Conservation (phyloP, 2,329 filamentous ascomycete genomes). For the Aspergillus puulaauensis region DNA sequence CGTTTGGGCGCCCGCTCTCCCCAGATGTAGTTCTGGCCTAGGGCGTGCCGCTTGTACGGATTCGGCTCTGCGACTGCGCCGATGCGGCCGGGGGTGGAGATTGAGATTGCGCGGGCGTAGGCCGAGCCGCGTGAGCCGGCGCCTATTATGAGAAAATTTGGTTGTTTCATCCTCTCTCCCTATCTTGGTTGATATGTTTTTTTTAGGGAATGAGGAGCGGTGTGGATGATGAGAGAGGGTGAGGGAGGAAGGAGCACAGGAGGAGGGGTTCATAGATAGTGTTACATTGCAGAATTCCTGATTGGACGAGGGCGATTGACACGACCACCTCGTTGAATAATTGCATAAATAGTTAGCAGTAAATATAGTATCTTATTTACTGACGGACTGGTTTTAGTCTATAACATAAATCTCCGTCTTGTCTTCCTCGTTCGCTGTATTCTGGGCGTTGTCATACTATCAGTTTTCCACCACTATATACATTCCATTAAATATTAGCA, state of each 20-base stretch:
- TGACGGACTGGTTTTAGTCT: too few relatives aligned
- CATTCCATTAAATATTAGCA: too few relatives aligned
- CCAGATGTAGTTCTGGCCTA: slow-evolving; percentile 76
- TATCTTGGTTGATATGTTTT: not conserved
- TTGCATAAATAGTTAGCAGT: not conserved
- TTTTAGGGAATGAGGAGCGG: not conserved
- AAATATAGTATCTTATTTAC: too few relatives aligned
- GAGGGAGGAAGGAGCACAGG: not conserved
- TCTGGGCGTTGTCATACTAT: too few relatives aligned
- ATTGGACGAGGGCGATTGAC: not conserved
- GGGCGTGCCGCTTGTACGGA: slow-evolving; percentile 68
- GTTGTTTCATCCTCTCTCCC: slow-evolving; percentile 22
- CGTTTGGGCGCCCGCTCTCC: slow-evolving; percentile 27
- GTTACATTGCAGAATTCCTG: not conserved
- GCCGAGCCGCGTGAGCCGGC: slow-evolving; percentile 75
- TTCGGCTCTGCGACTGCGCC: slow-evolving; percentile 80
- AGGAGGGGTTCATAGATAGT: not conserved
- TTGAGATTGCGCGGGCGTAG: slow-evolving; percentile 69
- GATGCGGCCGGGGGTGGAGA: slow-evolving; percentile 65
- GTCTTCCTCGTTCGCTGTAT: too few relatives aligned
- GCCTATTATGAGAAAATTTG: slow-evolving; percentile 75
- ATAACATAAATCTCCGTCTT: too few relatives aligned
- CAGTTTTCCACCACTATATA: too few relatives aligned
- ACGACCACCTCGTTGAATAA: too few relatives aligned
- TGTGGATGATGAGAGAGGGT: not conserved